Evolutionary conservation across 225 moss, liverwort and hornwort species (phyloP), one percentile per base, ranked within the genome.

Genomic region (Climacium dendroides): DNA sequence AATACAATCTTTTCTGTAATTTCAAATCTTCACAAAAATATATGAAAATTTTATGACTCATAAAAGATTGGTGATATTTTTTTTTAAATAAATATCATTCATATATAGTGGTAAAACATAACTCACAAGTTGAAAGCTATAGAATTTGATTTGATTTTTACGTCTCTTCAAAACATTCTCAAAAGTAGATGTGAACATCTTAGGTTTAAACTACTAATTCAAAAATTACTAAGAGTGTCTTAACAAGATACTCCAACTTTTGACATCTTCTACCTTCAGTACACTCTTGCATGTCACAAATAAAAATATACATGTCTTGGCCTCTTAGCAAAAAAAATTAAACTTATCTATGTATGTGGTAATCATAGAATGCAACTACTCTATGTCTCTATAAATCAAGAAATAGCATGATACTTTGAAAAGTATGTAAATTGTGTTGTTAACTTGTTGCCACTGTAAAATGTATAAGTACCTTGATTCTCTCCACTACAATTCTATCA

Each of bases 401-500:
- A 53, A 23, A 13, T 75, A 50, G 2, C 1, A 5, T 14, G 6
- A 35, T 14, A 23, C 1, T 14, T 75, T 53, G 7, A 53, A 23
- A 52, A 53, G 13, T 75, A 3, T 12, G 0, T 32, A 3, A 34
- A 14, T 52, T 2, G 0, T 14, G 23, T 13, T 0, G 0, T 50
- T 52, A 20, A 1, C 22, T 8, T 35, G 5, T 24, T 35, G 34
- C 6, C 23, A 75, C 0, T 76, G 0, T 53, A 23, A 15, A 75
- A 53, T 75, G 35, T 23, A 14, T 6, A 35, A 48, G 18, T 30
- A 1, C 23, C 35, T 23, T 53, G 1, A 2, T 52, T 35, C 1
- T 23, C 14, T 53, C 8, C 0, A 34, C 15, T 35, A 75, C 2
- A 23, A 53, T 14, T 35, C 35, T 75, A 53, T 34, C 23, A 35